Evolutionary conservation across 176 grass and related monocot species (phyloP).

Genomic region (Eleusine coracana): DNA sequence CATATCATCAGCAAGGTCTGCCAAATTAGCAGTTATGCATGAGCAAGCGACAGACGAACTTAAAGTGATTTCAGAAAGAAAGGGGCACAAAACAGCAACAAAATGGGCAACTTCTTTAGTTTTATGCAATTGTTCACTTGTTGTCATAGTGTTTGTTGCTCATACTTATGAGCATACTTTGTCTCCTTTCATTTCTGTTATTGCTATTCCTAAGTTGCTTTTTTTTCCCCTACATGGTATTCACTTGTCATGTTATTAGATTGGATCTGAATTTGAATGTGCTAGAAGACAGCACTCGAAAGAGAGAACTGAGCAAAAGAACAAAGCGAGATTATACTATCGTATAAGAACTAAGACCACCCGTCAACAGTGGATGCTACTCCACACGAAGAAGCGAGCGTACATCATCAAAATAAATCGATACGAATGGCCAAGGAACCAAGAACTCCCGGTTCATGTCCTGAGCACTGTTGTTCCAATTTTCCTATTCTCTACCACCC

Average conservation of each 20-base stretch:
- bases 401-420: slow-evolving; percentile 24
- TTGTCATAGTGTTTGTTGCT: neutral
- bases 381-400: slow-evolving; percentile 21
- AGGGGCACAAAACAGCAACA: too few species aligned
- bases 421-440: slow-evolving; percentile 13
- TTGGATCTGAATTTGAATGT: neutral
- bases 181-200: neutral
- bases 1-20: neutral
- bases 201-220: neutral
- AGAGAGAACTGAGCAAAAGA: neutral
- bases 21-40: slow-evolving; percentile 9
- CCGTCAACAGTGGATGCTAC: slow-evolving; percentile 18
- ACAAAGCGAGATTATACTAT: neutral
- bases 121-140: neutral
- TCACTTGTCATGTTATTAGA: neutral
- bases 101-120: neutral
- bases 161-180: neutral
- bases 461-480: slow-evolving; percentile 23
- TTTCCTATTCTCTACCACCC: slow-evolving; percentile 21
- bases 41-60: neutral
- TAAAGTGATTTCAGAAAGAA: too few species aligned
- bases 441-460: slow-evolving; percentile 25
- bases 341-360: neutral
- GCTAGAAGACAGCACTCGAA: neutral
- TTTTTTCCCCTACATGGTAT: neutral